Evolutionary conservation across 2,329 filamentous ascomycete species (phyloP), one percentile per base, ranked within the genome.

Genomic region (Cercospora sesami): DNA sequence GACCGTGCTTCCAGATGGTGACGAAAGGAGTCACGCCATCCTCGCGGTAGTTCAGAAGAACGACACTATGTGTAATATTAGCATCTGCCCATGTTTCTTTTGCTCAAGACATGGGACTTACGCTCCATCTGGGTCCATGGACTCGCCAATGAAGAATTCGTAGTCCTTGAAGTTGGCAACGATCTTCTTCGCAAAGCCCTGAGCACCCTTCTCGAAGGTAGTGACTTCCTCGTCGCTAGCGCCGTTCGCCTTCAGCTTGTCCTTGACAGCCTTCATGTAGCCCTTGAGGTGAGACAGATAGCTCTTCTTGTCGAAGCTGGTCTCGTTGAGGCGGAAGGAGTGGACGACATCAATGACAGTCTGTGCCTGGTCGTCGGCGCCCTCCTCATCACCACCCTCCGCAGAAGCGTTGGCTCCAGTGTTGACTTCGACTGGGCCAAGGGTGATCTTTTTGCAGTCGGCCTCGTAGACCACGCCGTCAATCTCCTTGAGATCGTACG

Each of bases 21-120:
- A 96, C 86, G 80, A 87, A 99, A 69, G 95, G 95, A 65, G 94
- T 98, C 75, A 90, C 82, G 81, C 95, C 95, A 77, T 98, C 95
- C 81, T 97, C 94, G 77, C 95, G 94, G 89, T 97, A 99, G 88
- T 97, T 96, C 80, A 97, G 91, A 75, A 97, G 91, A 73, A 94
- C 86, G 77, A 97, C 86, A 89, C 91, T 94, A 31, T 3, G 4
- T 18, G 16, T 5, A 4, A n/a, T 57, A 53, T 72, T 28, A 61
- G 66, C 61, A 65, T 39, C 16, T 0, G 9, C 21, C 3, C 3
- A 23, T 16, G 5, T 31, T 18, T 18, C 5, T 2, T 6, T 18
- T 9, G 45, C 53, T 39, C 16, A 21, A 31, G 2, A 16, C 45
- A 31, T 7, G 18, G 8, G n/a, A 87, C 91, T 78, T 85, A 95